phyloP scores from a whole-genome alignment of 441 rosid genomes.

The Francoa sonchifolia region DNA sequence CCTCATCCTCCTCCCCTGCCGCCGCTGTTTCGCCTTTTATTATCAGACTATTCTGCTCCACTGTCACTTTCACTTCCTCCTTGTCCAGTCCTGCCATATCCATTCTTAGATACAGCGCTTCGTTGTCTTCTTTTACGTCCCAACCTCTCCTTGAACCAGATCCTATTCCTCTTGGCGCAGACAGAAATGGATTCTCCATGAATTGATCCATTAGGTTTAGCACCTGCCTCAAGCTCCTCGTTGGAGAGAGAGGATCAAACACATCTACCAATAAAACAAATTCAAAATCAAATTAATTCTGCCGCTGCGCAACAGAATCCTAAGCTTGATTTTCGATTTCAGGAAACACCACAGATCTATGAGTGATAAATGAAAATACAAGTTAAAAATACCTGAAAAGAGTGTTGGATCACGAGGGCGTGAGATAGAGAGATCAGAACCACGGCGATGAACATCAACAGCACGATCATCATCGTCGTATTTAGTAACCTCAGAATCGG shows the following conservation, averaged over 20 bases:
- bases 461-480: slow-evolving; percentile 16
- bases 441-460: slow-evolving; percentile 19
- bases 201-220: slow-evolving; percentile 45
- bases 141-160: slow-evolving; percentile 33
- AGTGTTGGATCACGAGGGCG: slow-evolving; percentile 28
- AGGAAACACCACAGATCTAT: background rate
- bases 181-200: slow-evolving; percentile 34
- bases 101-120: slow-evolving; percentile 29
- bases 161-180: slow-evolving; percentile 28
- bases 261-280: slow-evolving; percentile 22
- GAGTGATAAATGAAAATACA: background rate
- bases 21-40: slow-evolving; percentile 39
- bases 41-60: slow-evolving; percentile 47
- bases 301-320: background rate
- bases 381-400: slow-evolving; percentile 31
- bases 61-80: slow-evolving; percentile 46
- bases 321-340: background rate
- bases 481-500: slow-evolving; percentile 30
- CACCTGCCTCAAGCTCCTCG: slow-evolving; percentile 47
- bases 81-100: slow-evolving; percentile 59
- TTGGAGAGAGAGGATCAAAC: slow-evolving; percentile 43
- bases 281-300: background rate
- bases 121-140: slow-evolving; percentile 45
- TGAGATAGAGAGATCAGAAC: slow-evolving; percentile 18
- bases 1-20: slow-evolving; percentile 21